Evolutionary conservation across 192 early-diverging fungal genomes (phyloP).

Genomic region (Piromyces finnis): DNA sequence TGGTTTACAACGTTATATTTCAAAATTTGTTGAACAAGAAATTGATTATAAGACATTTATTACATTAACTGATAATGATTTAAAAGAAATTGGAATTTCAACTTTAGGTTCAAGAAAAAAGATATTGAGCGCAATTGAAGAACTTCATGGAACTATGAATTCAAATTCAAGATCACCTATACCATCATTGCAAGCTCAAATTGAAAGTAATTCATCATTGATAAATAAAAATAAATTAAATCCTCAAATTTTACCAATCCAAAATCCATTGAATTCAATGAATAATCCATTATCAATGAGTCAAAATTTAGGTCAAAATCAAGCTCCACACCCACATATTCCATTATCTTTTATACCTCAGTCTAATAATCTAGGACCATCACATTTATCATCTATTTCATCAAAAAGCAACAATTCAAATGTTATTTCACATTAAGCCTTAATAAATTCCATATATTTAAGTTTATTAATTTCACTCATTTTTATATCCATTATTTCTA

Average conservation of each 20-base stretch:
- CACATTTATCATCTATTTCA: neutral
- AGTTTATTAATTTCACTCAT: too few species aligned
- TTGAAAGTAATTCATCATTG: neutral
- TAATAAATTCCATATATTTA: too few species aligned
- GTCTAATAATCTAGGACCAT: neutral
- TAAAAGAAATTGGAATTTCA: slow-evolving; percentile 24
- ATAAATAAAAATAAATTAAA: neutral
- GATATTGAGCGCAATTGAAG: slow-evolving; percentile 17
- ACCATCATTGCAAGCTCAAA: neutral
- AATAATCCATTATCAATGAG: neutral
- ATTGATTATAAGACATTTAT: slow-evolving; percentile 25
- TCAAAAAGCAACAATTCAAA: neutral
- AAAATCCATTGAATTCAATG: neutral
- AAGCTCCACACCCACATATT: neutral
- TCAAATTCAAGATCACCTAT: neutral
- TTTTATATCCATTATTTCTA: too few species aligned
- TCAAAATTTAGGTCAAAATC: neutral
- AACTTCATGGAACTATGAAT: neutral
- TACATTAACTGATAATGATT: slow-evolving; percentile 17
- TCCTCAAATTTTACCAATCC: neutral
- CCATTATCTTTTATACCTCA: neutral
- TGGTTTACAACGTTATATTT: neutral
- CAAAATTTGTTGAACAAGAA: slow-evolving; percentile 23
- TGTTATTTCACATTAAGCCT: neutral
- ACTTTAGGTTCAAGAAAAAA: slow-evolving; percentile 28